Base-by-base conservation (phyloP, 805 yeast species). In the Candida coleopterorum region DNA sequence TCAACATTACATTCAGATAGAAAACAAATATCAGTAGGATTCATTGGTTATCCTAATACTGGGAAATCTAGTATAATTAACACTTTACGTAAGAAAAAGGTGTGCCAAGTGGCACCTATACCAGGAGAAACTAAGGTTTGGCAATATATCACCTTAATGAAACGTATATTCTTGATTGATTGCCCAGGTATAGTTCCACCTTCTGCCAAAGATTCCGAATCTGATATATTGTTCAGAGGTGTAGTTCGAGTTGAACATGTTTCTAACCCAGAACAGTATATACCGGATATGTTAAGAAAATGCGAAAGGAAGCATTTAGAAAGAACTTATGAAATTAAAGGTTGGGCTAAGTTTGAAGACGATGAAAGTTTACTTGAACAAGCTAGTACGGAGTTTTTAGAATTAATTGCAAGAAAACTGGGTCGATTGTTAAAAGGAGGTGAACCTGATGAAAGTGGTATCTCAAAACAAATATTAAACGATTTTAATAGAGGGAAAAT, bases 111-210 rank as follows among this genome's bases (percentile, higher is more conserved):
- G 32, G 98, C 98, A 2, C 98, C 98, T 32, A 88, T 90, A 52
- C 98, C 98, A 21, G 98, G 98, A 60, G 98, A 90, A 59, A 90
- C 98, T 24, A 90, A 90, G 63, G 97, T 90, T 30, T 90, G 98
- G 98, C 98, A 90, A 70, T 90, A 90, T 68, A 89, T 90, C 52
- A 89, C 98, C 4, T 71, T 90, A 51, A 90, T 93, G 97, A 90
- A 90, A 72, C 77, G 90, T 47, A 90, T 90, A 35, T 90, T 89
- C 64, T 69, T 90, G 52, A 93, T 90, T 53, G 98, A 90, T 65
- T 93, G 98, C 71, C 98, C 98, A 2, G 98, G 98, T 64, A 90
- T 90, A 55, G 98, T 90, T 15, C 98, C 98, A 8, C 98, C 98
- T 18, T 84, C 94, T 12, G 58, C 79, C 20, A 87, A 81, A 52